Base-by-base conservation (phyloP, 106 monocot genomes). In the Allium sativum region DNA sequence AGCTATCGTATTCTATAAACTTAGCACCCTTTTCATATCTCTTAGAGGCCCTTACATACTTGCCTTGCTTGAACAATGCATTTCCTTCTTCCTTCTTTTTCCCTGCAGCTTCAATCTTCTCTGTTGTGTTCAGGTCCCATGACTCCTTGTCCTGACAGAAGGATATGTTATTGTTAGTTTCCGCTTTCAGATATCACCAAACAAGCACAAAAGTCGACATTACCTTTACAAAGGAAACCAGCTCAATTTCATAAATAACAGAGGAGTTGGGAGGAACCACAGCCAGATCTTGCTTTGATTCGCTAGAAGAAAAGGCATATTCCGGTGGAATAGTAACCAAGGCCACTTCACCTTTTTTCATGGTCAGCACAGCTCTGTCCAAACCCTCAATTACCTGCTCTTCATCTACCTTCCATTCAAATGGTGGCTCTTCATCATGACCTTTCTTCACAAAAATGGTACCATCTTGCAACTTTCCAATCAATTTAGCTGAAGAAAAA, bases 291-390 rank as follows among this genome's bases (percentile, higher is more conserved):
- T 90, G 90, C 71, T 78, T 80, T 40, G 91, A 82, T 58, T 88
- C 91, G 21, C 82, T 64, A 12, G 83, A 77, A 42, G 58, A 55
- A 42, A 91, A 98, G 18, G 82, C 91, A 78, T 88, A 45, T 12
- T 91, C 90, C 1, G 91, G 87, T 43, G 80, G 80, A 56, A 98
- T 88, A 7, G 87, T 98, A 20, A 98, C 77, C 21, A 88, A 19
- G 9, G 96, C 87, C 72, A 82, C 65, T 65, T 98, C 96, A 44
- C 96, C 96, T 61, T 98, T 87, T 76, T 98, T 98, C 96, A 98
- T 98, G 15, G 77, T 80, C 70, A 82, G 19, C 15, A 98, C 80
- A 53, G 90, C 87, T 10, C 44, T 52, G 55, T 98, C 96, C 11
- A 98, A 69, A 20, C 87, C 91, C 45, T 73, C 77, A 65, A 98